Evolutionary conservation across 345 rosid species (phyloP), one percentile per base, ranked within the genome.

Genomic region (Linum tenue): DNA sequence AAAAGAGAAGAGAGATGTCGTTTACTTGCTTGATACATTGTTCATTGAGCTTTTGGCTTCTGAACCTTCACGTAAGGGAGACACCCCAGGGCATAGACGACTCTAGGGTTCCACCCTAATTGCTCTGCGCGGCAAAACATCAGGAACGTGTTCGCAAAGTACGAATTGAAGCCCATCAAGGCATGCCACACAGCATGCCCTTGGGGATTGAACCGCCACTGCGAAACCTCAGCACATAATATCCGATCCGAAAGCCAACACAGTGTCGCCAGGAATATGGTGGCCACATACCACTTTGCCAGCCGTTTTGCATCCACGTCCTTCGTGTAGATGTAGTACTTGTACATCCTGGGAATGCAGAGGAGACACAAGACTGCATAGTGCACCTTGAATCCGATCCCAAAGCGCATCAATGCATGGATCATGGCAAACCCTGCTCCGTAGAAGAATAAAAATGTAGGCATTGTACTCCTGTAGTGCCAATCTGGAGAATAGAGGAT

Each of bases 61-160:
- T 84, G 80, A 59, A 90, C 82, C 85, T 81, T 88, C 76, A 94
- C 92, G 59, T 86, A 88, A 0, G 99, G 99, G 66, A 88, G 75
- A 37, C 81, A 31, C 12, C 96, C 96, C 74, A 80, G 60, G 59
- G 78, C 63, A 63, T 72, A 70, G 62, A 74, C 83, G 12, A 92
- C 88, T 65, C 79, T 83, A 0, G 98, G 97, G 48, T 74, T 69
- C 98, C 98, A 90, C 4, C 80, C 83, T 35, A 83, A 74, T 63
- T 92, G 98, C 73, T 86, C 80, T 37, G 99, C 99, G 22, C 95
- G 86, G 63, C 99, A 90, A 69, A 94, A 94, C 99, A 94, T 94
- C 83, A 94, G 70, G 82, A 86, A 94, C 1, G 96, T 88, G 78
- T 94, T 94, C 16, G 97, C 97, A 37, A 70, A 86, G 76, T 91